These are phyloP conservation scores for Filosporella fistucella DNA, from an alignment of 495 filamentous ascomycete species.

Conservation along the genomic window DNA sequence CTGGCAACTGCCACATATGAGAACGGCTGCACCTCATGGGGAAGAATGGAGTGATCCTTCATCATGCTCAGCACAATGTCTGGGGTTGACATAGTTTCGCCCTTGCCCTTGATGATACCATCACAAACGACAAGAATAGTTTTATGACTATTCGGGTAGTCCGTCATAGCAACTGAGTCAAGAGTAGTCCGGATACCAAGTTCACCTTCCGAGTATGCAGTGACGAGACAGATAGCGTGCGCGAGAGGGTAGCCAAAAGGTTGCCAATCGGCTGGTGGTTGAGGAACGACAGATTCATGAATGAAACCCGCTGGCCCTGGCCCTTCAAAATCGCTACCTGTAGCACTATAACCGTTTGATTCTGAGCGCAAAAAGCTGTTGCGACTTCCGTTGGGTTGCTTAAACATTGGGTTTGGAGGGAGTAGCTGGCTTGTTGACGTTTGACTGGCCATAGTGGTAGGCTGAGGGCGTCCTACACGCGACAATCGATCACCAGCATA, in stretches of 20 bases:
- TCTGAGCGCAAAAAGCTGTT: slow-evolving; percentile 47
- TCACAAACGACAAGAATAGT: slow-evolving; percentile 94
- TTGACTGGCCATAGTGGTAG: slow-evolving; percentile 96
- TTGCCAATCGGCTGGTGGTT: slow-evolving; percentile 96
- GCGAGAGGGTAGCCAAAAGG: slow-evolving; percentile 94
- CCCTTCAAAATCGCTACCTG: slow-evolving; percentile 56
- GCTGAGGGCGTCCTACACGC: slow-evolving; percentile 37
- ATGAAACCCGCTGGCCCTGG: slow-evolving; percentile 87
- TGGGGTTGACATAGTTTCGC: slow-evolving; percentile 81
- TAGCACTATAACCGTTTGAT: slow-evolving; percentile 36
- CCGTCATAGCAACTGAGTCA: slow-evolving; percentile 94
- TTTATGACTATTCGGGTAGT: slow-evolving; percentile 99
- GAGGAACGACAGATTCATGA: slow-evolving; percentile 91
- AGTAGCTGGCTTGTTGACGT: slow-evolving; percentile 73
- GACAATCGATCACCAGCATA: slow-evolving; percentile 59
- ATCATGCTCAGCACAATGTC: slow-evolving; percentile 92
- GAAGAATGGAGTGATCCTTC: slow-evolving; percentile 77
- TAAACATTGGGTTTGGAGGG: slow-evolving; percentile 67
- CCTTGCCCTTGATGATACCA: slow-evolving; percentile 94
- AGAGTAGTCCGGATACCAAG: slow-evolving; percentile 89
- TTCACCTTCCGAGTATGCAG: slow-evolving; percentile 95
- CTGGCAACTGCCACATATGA: slow-evolving; percentile 96
- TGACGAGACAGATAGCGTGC: slow-evolving; percentile 90
- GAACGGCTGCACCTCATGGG: slow-evolving; percentile 78
- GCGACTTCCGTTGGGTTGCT: slow-evolving; percentile 65